Percentiles rank a stretch among this genome's conserved stretches.
Conservation (phyloP, 129 eudicot genomes). For the Kitagawia praeruptora region DNA sequence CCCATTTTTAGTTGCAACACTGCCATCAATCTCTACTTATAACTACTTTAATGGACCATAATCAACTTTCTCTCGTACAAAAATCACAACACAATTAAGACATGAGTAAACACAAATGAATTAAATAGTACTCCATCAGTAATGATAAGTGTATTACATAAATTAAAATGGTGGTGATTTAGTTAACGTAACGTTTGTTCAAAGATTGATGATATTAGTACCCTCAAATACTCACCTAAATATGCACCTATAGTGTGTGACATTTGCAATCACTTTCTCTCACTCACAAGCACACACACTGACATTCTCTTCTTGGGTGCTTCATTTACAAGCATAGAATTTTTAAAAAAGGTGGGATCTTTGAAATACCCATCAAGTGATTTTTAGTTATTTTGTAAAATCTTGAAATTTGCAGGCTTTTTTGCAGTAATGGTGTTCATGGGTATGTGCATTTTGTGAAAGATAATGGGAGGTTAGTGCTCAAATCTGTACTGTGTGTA, state of each 20-base stretch:
- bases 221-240: not conserved
- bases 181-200: not conserved
- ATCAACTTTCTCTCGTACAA: not conserved
- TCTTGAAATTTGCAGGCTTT: conserved; percentile 1
- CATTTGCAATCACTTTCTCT: conserved; percentile 10
- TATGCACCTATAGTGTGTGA: not conserved
- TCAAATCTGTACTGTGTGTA: conserved; percentile 11
- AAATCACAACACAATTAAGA: not conserved
- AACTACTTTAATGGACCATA: not conserved
- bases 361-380: not conserved
- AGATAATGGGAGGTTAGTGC: conserved; percentile 43
- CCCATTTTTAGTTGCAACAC: not conserved
- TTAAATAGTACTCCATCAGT: not conserved
- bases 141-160: not conserved
- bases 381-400: not conserved
- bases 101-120: not conserved
- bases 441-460: not conserved
- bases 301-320: not conserved
- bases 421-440: not conserved
- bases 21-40: not conserved
- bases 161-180: conserved; percentile 5
- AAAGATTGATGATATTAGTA: not conserved
- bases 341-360: conserved; percentile 6
- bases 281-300: conserved; percentile 7
- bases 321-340: conserved; percentile 2